Base-by-base conservation (phyloP, 148 eudicot genomes). In the Camellia granthamiana region DNA sequence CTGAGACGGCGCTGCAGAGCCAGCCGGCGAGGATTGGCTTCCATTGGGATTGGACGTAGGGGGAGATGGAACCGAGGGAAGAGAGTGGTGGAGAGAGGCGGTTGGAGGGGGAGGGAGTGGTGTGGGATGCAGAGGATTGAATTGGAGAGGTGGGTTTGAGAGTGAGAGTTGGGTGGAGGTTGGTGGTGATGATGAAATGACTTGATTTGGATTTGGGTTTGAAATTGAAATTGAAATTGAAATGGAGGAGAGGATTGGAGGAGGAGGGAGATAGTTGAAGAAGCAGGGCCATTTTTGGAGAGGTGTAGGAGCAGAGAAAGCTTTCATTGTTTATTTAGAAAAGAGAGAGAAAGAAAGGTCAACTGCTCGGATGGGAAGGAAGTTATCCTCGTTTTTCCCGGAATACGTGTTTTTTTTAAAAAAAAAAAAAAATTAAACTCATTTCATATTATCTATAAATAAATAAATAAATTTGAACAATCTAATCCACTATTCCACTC, bases 31-130 rank as follows among this genome's bases (percentile, higher is more conserved):
- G 75, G 63, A 96, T 88, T 2, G 90, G 84, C 52, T 83, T 81
- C 93, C 90, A 90, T 74, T 93, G 85, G 77, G 97, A 83, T 66
- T 82, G 92, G 58, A 95, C 70, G 85, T 87, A 92, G 77, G 98
- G 97, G 74, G 84, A 83, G 78, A 93, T 79, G 43, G 83, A 74
- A 30, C 80, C 49, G 74, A 89, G 56, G 55, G 89, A 70, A 59
- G 90, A 82, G 81, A 74, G 64, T 21, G 88, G 77, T 41, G 63
- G 78, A 42, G 90, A 78, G 75, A 78, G 47, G 41, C 58, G 75
- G 63, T 81, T 55, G 66, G 83, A 51, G 74, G 30, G 47, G n/a
- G 78, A 1, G 43, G 80, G 21, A 23, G 43, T 3, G 69, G 58
- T 41, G 52, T 6, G 4, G 76, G 61, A 59, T 49, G 69, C 49